phyloP scores from a whole-genome alignment of 257 asterid species.

The Gardenia jasminoides region DNA sequence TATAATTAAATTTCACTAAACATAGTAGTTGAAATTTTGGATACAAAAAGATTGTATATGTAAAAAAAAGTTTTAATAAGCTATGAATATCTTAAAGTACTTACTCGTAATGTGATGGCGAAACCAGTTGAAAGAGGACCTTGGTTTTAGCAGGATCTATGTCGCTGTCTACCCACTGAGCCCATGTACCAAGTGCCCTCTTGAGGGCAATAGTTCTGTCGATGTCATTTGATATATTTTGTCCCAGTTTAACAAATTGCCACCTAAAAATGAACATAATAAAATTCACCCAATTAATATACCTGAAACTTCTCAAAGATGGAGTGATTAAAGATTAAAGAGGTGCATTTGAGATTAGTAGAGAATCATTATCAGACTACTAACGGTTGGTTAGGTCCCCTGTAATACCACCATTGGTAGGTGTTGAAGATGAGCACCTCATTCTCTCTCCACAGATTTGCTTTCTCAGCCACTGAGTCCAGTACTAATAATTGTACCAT shows the following conservation, averaged over 20 bases:
- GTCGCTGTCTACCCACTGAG: constrained; percentile 22
- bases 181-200: constrained; percentile 26
- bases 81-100: background rate
- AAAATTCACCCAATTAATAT: background rate
- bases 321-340: background rate
- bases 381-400: constrained; percentile 22
- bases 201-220: constrained; percentile 13
- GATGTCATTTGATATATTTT: constrained; percentile 15
- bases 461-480: constrained; percentile 22
- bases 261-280: constrained; percentile 7
- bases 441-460: constrained; percentile 8
- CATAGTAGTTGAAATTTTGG: too few species aligned
- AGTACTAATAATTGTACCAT: constrained; percentile 13
- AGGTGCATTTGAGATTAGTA: background rate
- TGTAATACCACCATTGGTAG: constrained; percentile 28
- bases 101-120: constrained; percentile 28
- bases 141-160: constrained; percentile 18
- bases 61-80: too few species aligned
- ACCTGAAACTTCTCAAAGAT: background rate
- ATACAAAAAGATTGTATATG: too few species aligned
- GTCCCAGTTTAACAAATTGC: constrained; percentile 17
- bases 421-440: constrained; percentile 33
- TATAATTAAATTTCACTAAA: too few species aligned
- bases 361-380: background rate
- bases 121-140: constrained; percentile 31